phyloP scores from a whole-genome alignment of 2,329 filamentous ascomycete genomes.

The Penicillium crustosum region DNA sequence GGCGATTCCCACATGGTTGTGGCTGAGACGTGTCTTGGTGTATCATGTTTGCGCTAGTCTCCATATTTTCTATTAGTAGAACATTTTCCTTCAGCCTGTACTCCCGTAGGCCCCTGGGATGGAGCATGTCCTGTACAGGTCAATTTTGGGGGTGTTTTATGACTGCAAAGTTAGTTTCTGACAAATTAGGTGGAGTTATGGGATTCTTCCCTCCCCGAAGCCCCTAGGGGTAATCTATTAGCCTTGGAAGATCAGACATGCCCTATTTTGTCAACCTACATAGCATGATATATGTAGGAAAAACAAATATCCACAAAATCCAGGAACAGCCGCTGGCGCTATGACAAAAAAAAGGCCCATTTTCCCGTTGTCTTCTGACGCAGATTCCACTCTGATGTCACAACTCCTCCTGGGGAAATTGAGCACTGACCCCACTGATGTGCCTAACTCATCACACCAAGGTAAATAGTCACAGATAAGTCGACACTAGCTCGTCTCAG shows the following conservation, averaged over 20 bases:
- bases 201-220: neutral
- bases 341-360: constrained; percentile 17
- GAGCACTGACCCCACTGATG: constrained; percentile 22
- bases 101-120: neutral
- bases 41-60: constrained; percentile 26
- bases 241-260: neutral
- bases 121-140: neutral
- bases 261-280: neutral
- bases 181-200: neutral
- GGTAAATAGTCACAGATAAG: constrained; percentile 17
- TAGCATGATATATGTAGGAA: neutral
- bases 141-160: constrained; percentile 1
- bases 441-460: constrained; percentile 14
- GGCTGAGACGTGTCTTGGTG: constrained; percentile 27
- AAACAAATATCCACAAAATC: neutral
- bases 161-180: neutral
- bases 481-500: constrained; percentile 17
- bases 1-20: constrained; percentile 27
- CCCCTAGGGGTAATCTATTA: neutral
- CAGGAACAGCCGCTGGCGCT: constrained; percentile 16
- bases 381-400: constrained; percentile 23
- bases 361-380: neutral
- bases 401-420: constrained; percentile 22
- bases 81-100: constrained; percentile 7
- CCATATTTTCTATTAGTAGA: constrained; percentile 29